Conservation (phyloP, 2,329 filamentous ascomycete genomes). For the Hawksworthiomyces lignivorus region DNA sequence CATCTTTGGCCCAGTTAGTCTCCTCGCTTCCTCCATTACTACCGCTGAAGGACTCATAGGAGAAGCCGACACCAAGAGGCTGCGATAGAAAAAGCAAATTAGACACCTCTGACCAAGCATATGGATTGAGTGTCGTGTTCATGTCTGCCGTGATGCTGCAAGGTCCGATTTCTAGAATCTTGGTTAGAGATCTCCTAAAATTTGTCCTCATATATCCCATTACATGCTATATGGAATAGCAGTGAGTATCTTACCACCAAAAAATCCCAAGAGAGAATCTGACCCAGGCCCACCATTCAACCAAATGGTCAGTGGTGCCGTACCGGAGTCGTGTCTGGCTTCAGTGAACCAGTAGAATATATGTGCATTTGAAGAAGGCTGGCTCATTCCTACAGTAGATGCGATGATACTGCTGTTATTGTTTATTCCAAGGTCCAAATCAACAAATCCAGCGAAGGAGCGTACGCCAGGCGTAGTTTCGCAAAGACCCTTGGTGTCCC, state of each 20-base stretch:
- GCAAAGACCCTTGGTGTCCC: constrained; percentile 30
- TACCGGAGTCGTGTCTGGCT: constrained; percentile 13
- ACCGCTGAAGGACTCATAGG: constrained; percentile 32
- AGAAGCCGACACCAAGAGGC: constrained; percentile 28
- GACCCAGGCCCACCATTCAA: constrained; percentile 18
- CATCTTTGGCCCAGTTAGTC: no score
- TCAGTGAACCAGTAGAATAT: constrained; percentile 60
- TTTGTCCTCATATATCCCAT: no score
- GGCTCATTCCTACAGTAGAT: neutral
- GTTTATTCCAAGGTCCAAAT: no score
- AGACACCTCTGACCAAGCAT: constrained; percentile 40
- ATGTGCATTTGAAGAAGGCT: constrained; percentile 39
- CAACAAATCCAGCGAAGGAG: constrained; percentile 51
- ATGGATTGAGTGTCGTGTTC: constrained; percentile 45
- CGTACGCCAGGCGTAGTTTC: constrained; percentile 48
- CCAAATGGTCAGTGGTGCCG: constrained; percentile 17
- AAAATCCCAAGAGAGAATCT: constrained; percentile 2
- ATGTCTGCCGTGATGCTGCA: constrained; percentile 39
- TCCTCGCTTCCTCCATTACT: constrained; percentile 19
- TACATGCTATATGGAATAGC: no score
- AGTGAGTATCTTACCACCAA: constrained; percentile 4
- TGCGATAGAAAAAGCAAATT: constrained; percentile 63
- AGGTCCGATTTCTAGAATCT: constrained; percentile 14
- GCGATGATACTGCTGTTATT: no score
- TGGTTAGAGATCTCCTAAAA: no score